These are phyloP conservation scores for Cichorium intybus DNA, from an alignment of 140 eudicot species.

Conservation along the genomic window DNA sequence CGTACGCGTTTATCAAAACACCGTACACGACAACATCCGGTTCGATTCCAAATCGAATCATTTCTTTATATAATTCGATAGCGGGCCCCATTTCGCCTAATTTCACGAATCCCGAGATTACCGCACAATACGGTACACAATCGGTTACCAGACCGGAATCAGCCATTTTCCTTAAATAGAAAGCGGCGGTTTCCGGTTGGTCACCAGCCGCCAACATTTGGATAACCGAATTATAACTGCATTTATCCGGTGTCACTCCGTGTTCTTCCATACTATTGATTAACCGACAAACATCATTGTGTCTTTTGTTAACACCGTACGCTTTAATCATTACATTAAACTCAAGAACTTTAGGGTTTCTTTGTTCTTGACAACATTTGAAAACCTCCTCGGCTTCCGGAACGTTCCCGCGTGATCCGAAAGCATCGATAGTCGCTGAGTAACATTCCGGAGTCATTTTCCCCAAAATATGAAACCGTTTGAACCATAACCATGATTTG, in stretches of 20 bases:
- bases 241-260: slow-evolving; percentile 62
- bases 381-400: slow-evolving; percentile 74
- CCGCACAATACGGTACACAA: slow-evolving; percentile 79
- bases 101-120: slow-evolving; percentile 72
- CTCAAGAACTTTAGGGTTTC: slow-evolving; percentile 57
- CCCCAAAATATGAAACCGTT: slow-evolving; percentile 63
- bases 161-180: slow-evolving; percentile 69
- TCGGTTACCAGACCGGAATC: slow-evolving; percentile 57
- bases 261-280: slow-evolving; percentile 64
- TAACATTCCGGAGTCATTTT: slow-evolving; percentile 78
- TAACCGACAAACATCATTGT: slow-evolving; percentile 57
- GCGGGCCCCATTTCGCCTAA: slow-evolving; percentile 57
- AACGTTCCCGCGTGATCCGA: slow-evolving; percentile 78
- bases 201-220: slow-evolving; percentile 76
- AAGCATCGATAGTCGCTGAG: slow-evolving; percentile 90
- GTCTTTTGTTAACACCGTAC: slow-evolving; percentile 67
- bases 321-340: slow-evolving; percentile 94
- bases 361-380: slow-evolving; percentile 51
- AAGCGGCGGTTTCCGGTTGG: slow-evolving; percentile 50
- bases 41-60: slow-evolving; percentile 47
- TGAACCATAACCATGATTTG: slow-evolving; percentile 77
- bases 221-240: slow-evolving; percentile 71
- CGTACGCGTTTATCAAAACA: slow-evolving; percentile 78
- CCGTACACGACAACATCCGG: slow-evolving; percentile 91
- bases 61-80: slow-evolving; percentile 50